Evolutionary conservation across 2,329 filamentous ascomycete genomes (phyloP).

Genomic region (Ophiostoma fasciatum): DNA sequence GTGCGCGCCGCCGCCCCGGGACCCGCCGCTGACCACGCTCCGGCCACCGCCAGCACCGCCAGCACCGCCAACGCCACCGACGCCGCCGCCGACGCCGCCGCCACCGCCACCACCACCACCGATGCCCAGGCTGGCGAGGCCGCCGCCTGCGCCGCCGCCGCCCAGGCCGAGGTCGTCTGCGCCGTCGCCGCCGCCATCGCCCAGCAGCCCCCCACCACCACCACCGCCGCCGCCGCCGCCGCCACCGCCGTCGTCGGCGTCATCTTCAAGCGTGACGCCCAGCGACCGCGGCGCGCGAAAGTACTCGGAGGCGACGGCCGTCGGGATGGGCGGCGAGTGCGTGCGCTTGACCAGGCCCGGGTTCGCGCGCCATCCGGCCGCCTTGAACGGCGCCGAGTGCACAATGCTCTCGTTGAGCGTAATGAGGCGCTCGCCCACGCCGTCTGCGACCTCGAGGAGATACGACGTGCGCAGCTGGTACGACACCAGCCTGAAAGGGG

Average conservation of each 20-base stretch:
- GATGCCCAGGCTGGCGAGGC: not conserved
- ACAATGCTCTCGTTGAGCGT: slow-evolving; percentile 66
- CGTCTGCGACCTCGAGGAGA: slow-evolving; percentile 65
- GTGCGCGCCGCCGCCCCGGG: slow-evolving; percentile 29
- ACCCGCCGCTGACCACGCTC: slow-evolving; percentile 4
- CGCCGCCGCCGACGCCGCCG: not conserved
- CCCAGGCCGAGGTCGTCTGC: not conserved
- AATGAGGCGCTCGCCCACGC: slow-evolving; percentile 71
- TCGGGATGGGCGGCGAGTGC: slow-evolving; percentile 75
- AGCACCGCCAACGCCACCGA: not conserved
- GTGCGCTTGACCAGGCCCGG: slow-evolving; percentile 65
- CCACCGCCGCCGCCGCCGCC: not conserved
- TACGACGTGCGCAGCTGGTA: slow-evolving; percentile 74
- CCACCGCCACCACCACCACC: not conserved
- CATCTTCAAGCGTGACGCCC: slow-evolving; percentile 52
- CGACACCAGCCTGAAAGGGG: slow-evolving; percentile 50
- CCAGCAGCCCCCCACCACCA: slow-evolving; percentile 43
- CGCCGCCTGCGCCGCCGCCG: not conserved
- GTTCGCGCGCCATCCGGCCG: slow-evolving; percentile 65
- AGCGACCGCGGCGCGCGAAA: slow-evolving; percentile 56
- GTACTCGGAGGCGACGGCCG: slow-evolving; percentile 68
- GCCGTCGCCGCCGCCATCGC: slow-evolving; percentile 14
- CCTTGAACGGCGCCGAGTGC: slow-evolving; percentile 68
- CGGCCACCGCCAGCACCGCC: not conserved
- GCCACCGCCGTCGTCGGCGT: slow-evolving; percentile 51